These are phyloP conservation scores for Incumbomyces lentus DNA, from an alignment of 2,329 filamentous ascomycete genomes.

Conservation along the genomic window DNA sequence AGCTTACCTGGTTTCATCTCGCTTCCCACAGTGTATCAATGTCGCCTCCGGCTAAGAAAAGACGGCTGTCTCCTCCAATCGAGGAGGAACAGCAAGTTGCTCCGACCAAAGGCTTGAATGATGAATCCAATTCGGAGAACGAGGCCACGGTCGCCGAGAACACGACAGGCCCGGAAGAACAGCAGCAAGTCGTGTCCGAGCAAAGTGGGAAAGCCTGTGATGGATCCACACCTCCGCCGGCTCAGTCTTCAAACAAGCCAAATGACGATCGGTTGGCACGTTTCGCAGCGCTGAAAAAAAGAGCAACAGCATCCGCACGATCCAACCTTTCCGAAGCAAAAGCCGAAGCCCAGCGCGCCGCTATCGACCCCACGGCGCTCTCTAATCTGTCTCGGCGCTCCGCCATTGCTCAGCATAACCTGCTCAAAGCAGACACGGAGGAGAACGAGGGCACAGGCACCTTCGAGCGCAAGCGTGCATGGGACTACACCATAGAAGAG, in stretches of 20 bases:
- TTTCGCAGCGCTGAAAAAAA: conserved; percentile 20
- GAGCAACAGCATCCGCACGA: conserved; percentile 42
- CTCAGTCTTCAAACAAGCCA: background rate
- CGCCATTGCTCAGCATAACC: conserved; percentile 80
- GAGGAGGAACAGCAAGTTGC: background rate
- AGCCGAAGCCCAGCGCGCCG: conserved; percentile 68
- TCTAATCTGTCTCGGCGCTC: conserved; percentile 72
- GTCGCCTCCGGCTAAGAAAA: conserved; percentile 4
- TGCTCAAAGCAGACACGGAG: conserved; percentile 83
- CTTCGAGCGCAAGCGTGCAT: conserved; percentile 93
- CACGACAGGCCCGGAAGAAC: no score
- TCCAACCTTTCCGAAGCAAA: conserved; percentile 76
- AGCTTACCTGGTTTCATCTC: background rate
- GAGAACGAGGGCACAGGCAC: conserved; percentile 53
- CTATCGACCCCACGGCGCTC: conserved; percentile 67
- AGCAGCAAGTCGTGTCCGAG: no score
- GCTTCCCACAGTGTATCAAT: background rate
- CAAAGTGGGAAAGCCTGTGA: no score
- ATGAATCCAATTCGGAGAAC: background rate
- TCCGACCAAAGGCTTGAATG: background rate
- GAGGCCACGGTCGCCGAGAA: background rate
- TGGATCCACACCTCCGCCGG: no score
- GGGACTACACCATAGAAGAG: conserved; percentile 97
- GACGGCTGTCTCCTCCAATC: background rate
- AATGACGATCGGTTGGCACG: conserved; percentile 18